Evolutionary conservation across 495 filamentous ascomycete species (phyloP).

Genomic region (Neurospora hispaniola): DNA sequence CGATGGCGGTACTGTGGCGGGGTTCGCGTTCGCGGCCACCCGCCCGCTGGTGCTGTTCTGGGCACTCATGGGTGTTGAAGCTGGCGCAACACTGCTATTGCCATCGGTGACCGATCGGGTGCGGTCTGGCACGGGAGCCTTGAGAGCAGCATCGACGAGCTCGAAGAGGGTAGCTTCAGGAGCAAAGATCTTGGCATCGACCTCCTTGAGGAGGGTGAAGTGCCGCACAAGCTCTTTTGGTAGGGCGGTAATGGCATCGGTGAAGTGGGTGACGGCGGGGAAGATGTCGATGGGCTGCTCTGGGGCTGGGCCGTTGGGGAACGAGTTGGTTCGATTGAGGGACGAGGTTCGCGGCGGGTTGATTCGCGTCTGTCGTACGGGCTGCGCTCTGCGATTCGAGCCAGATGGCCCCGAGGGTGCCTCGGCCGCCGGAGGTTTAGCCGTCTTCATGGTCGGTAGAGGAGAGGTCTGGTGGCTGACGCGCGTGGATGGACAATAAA

Average conservation of each 20-base stretch:
- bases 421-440: conserved; percentile 27
- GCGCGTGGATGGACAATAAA: not conserved
- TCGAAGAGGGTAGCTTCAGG: conserved; percentile 61
- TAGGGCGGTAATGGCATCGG: conserved; percentile 83
- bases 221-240: conserved; percentile 91
- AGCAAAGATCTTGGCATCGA: conserved; percentile 84
- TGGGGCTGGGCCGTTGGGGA: conserved; percentile 28
- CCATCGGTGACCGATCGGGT: conserved; percentile 29
- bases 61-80: conserved; percentile 32
- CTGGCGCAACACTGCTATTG: conserved; percentile 30
- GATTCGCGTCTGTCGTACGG: conserved; percentile 47
- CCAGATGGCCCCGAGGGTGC: conserved; percentile 26
- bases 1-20: conserved; percentile 18
- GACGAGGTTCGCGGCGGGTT: conserved; percentile 41
- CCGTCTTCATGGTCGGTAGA: conserved; percentile 37
- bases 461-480: not conserved
- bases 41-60: conserved; percentile 32
- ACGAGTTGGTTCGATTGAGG: conserved; percentile 32
- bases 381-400: conserved; percentile 46
- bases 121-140: conserved; percentile 41
- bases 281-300: conserved; percentile 58
- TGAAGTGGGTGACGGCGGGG: conserved; percentile 88
- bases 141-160: conserved; percentile 56
- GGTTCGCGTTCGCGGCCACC: conserved; percentile 16
- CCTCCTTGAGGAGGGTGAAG: conserved; percentile 90